Percentiles rank a stretch among this genome's conserved stretches.
Evolutionary conservation across 345 rosid species (phyloP).

Genomic region (Reutealis trisperma): DNA sequence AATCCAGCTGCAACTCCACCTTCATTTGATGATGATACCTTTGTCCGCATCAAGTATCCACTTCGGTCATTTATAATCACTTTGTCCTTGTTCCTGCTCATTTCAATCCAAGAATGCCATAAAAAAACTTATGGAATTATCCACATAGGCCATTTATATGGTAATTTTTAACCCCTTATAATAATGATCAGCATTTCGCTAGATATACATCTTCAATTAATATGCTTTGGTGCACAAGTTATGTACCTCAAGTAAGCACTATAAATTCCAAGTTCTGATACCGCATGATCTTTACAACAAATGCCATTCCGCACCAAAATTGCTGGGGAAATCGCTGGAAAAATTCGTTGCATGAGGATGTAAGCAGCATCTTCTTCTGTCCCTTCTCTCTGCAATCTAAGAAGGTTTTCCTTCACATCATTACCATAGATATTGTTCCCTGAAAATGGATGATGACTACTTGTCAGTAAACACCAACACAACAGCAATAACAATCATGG

Average conservation of each 20-base stretch:
- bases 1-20: constrained; percentile 97
- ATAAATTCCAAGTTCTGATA: constrained; percentile 92
- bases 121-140: not conserved
- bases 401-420: constrained; percentile 74
- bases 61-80: constrained; percentile 72
- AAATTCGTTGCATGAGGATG: constrained; percentile 96
- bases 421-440: constrained; percentile 84
- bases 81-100: constrained; percentile 77
- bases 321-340: constrained; percentile 63
- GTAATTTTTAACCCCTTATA: not conserved
- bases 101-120: not conserved
- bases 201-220: not conserved
- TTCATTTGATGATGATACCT: constrained; percentile 84
- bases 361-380: constrained; percentile 80
- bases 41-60: constrained; percentile 91
- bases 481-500: not conserved
- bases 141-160: not conserved
- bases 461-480: not conserved
- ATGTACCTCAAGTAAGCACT: constrained; percentile 83
- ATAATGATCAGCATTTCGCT: not conserved
- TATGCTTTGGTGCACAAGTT: not conserved
- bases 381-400: constrained; percentile 62
- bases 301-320: constrained; percentile 75
- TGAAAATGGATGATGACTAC: constrained; percentile 8
- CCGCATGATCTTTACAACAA: constrained; percentile 63